Base-by-base conservation (phyloP, 345 rosid species). In the Eucalyptus cloeziana region DNA sequence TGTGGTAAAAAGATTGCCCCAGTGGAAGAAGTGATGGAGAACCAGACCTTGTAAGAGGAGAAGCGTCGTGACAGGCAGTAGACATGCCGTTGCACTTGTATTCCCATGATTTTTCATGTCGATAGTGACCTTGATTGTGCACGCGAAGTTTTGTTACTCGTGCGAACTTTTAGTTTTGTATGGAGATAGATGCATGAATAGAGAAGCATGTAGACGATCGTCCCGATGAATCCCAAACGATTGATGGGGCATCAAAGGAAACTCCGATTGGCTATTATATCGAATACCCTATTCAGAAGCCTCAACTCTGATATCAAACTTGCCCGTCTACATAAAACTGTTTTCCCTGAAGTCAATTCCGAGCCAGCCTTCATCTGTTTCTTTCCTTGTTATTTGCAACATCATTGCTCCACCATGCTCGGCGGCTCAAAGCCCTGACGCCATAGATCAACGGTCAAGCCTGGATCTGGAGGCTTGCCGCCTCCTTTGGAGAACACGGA, bases 1-100 rank as follows among this genome's bases (percentile, higher is more conserved):
- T 90, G 96, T 95, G 31, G 96, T 96, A 86, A 97, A 93, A 89
- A 94, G 96, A 92, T 87, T 97, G 83, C 99, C 99, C 27, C 99
- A 96, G 79, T 94, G 99, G 99, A 97, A 95, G 93, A 96, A 97
- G 91, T 96, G 91, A 94, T 88, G 58, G 69, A 69, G 50, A 37
- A 33, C 49, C 40, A 27, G 86, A 86, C 31, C 17, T 43, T 10
- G 24, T 52, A 17, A 43, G 49, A 33, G 40, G 56, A 71, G 45
- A 43, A 49, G 80, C 9, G 17, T 64, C 15, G 1, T 22, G 47
- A 76, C 11, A 22, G 5, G 14, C 21, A 2, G 13, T 21, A 37
- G 45, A 19, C 7, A 13, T 1, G 2, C 5, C 5, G 12, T 21
- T 76, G 83, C 14, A 37, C 83, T 76, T 37, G 47, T 40, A 76